Conservation (phyloP, 1,139 yeast genomes). For the Yamadazyma atlantica region DNA sequence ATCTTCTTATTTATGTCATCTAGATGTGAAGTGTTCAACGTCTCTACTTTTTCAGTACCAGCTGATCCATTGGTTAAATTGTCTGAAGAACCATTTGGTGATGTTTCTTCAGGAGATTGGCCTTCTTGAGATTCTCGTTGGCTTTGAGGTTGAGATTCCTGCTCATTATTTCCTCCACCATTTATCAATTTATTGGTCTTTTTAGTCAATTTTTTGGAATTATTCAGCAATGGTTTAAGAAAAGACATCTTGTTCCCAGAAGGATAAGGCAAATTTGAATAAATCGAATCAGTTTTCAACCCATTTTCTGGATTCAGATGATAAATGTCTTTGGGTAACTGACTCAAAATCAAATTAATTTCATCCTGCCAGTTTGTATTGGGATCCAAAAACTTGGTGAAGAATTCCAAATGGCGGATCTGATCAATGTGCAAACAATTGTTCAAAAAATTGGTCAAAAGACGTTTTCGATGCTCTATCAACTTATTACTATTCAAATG, state of each 20-base stretch:
- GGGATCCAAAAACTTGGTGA: conserved; percentile 80
- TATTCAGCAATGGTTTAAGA: conserved; percentile 28
- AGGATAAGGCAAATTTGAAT: conserved; percentile 65
- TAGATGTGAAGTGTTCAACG: conserved; percentile 43
- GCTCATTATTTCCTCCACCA: conserved; percentile 2
- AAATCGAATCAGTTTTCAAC: conserved; percentile 55
- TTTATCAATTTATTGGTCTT: conserved; percentile 26
- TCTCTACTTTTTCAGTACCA: conserved; percentile 13
- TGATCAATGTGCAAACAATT: conserved; percentile 63
- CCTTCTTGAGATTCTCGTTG: conserved; percentile 4
- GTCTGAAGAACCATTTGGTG: conserved; percentile 15
- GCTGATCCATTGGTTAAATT: conserved; percentile 1
- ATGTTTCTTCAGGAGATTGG: conserved; percentile 8
- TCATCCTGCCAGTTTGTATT: conserved; percentile 74
- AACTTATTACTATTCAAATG: conserved; percentile 41
- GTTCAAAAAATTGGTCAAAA: conserved; percentile 75
- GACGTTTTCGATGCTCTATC: conserved; percentile 68
- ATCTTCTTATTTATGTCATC: conserved; percentile 69
- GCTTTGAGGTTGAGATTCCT: conserved; percentile 2
- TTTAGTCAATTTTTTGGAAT: conserved; percentile 27
- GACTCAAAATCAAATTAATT: conserved; percentile 36
- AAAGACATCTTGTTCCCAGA: conserved; percentile 27
- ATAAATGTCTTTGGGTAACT: conserved; percentile 43
- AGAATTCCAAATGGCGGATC: conserved; percentile 60
- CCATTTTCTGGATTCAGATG: conserved; percentile 59